These are phyloP conservation scores for Talaromyces sp. DNA, from an alignment of 2,329 filamentous ascomycete genomes.

Conservation along the genomic window DNA sequence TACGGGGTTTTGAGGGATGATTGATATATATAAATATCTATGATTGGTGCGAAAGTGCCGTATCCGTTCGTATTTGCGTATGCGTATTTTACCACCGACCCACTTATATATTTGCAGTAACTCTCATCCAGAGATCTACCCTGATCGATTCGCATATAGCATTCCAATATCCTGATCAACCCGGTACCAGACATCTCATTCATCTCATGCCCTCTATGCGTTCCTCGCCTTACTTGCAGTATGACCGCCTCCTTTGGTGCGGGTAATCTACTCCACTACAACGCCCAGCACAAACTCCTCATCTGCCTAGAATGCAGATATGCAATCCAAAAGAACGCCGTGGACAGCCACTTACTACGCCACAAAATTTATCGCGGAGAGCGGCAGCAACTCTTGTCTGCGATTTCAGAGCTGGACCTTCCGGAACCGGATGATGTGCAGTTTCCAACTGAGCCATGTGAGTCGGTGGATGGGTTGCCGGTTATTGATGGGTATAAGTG, in stretches of 20 bases:
- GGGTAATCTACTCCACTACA: conserved; percentile 9
- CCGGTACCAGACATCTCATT: not conserved
- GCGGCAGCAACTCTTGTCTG: not conserved
- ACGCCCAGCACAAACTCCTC: conserved; percentile 3
- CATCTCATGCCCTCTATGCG: not conserved
- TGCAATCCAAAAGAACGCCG: conserved; percentile 16
- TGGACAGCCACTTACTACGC: conserved; percentile 12
- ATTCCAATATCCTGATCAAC: not conserved
- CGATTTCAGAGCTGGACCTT: conserved; percentile 1
- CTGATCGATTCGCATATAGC: conserved; percentile 6
- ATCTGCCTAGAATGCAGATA: conserved; percentile 16
- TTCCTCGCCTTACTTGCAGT: not conserved
- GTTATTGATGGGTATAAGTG: conserved; percentile 13
- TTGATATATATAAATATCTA: not conserved
- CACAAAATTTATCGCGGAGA: conserved; percentile 15
- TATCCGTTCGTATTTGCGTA: not conserved
- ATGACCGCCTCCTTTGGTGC: not conserved
- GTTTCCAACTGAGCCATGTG: not conserved
- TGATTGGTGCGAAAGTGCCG: not conserved
- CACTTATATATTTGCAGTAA: not conserved
- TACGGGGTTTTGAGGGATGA: not conserved
- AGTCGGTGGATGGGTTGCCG: conserved; percentile 2
- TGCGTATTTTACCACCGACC: not conserved
- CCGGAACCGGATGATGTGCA: conserved; percentile 9
- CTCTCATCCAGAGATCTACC: not conserved